These are phyloP conservation scores for Verbena officinalis DNA, from an alignment of 257 asterid genomes.

Conservation along the genomic window DNA sequence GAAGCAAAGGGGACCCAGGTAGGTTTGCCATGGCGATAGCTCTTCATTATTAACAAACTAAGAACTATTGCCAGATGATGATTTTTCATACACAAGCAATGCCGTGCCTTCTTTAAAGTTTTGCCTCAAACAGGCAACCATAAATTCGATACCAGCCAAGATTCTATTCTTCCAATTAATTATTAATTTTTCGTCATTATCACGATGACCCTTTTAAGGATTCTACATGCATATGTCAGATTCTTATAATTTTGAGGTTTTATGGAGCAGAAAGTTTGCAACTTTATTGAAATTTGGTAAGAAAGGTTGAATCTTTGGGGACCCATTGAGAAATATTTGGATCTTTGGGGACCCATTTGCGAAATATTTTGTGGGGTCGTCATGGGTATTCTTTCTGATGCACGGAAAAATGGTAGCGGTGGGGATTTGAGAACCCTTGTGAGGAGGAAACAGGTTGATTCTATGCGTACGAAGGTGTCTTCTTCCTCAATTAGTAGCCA, in stretches of 20 bases:
- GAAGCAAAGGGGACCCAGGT: background rate
- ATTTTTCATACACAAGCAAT: too few relatives aligned
- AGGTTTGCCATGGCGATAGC: too few relatives aligned
- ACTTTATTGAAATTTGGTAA: background rate
- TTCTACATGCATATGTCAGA: background rate
- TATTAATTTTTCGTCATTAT: background rate
- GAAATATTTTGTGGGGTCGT: constrained; percentile 16
- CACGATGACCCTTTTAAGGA: constrained; percentile 19
- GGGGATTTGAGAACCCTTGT: constrained; percentile 61
- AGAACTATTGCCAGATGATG: too few relatives aligned
- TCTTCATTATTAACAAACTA: too few relatives aligned
- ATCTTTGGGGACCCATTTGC: background rate
- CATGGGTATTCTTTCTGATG: constrained; percentile 44
- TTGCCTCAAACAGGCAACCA: too few relatives aligned
- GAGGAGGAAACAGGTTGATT: constrained; percentile 89
- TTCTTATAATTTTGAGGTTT: constrained; percentile 7
- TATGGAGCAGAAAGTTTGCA: constrained; percentile 6
- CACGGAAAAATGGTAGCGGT: constrained; percentile 31
- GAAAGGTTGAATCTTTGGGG: background rate
- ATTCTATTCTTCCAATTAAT: background rate
- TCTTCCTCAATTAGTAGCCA: constrained; percentile 46
- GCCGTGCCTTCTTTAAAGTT: too few relatives aligned
- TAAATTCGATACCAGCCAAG: background rate
- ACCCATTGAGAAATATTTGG: background rate
- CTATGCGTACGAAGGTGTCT: constrained; percentile 43